phyloP scores from a whole-genome alignment of 768 basidiomycete genomes.

The Trametes coccinea region DNA sequence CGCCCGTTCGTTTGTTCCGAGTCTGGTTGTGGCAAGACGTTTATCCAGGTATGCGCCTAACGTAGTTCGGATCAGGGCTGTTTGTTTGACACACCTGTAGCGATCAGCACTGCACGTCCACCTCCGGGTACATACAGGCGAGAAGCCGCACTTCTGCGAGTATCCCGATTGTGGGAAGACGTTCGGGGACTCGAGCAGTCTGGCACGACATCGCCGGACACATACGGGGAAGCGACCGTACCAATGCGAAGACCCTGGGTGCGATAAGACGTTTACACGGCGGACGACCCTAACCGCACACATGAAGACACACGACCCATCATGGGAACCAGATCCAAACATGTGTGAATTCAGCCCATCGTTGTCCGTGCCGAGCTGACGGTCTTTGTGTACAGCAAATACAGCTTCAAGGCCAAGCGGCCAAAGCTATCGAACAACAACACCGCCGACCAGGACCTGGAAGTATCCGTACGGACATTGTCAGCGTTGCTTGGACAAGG shows the following conservation, averaged over 20 bases:
- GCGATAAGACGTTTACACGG: constrained; percentile 87
- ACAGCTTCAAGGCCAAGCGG: constrained; percentile 72
- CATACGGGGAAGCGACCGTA: constrained; percentile 87
- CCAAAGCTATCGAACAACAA: constrained; percentile 51
- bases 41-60: constrained; percentile 70
- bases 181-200: constrained; percentile 89
- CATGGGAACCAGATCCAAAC: constrained; percentile 82
- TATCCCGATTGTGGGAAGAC: constrained; percentile 86
- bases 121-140: constrained; percentile 86
- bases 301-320: constrained; percentile 85
- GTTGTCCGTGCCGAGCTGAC: constrained; percentile 20
- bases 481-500: constrained; percentile 64
- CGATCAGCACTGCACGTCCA: constrained; percentile 90
- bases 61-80: neutral
- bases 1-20: constrained; percentile 78
- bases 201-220: constrained; percentile 88
- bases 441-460: constrained; percentile 55
- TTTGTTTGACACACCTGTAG: constrained; percentile 39
- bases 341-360: constrained; percentile 50
- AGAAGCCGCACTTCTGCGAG: constrained; percentile 90
- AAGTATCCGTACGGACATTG: constrained; percentile 73
- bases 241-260: constrained; percentile 79
- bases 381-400: constrained; percentile 50
- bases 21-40: constrained; percentile 80
- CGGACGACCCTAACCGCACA: constrained; percentile 83